Conservation (phyloP, 768 basidiomycete genomes). For the Kwoniella pini region DNA sequence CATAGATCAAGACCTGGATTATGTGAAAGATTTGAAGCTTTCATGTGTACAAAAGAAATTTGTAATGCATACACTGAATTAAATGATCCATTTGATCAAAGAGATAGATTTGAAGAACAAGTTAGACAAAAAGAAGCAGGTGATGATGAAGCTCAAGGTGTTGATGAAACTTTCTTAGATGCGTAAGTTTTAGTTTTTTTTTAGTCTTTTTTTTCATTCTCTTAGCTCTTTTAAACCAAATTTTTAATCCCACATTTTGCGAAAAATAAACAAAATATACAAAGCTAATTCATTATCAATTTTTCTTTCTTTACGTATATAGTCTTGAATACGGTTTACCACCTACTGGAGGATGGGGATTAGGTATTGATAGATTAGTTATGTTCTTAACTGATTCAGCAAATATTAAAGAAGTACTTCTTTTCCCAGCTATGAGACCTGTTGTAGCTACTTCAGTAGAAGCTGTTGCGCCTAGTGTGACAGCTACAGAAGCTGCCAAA, state of each 20-base stretch:
- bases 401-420: slow-evolving; percentile 93
- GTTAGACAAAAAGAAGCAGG: slow-evolving; percentile 90
- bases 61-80: slow-evolving; percentile 99
- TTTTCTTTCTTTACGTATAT: too few relatives aligned
- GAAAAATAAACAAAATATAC: too few relatives aligned
- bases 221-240: too few relatives aligned
- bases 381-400: slow-evolving; percentile 99
- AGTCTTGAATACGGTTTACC: slow-evolving; percentile 96
- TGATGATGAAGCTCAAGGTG: slow-evolving; percentile 96
- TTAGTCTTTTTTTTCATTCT: too few relatives aligned
- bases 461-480: slow-evolving; percentile 47
- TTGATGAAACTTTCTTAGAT: slow-evolving; percentile 93
- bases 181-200: slow-evolving; percentile 63
- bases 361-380: slow-evolving; percentile 92
- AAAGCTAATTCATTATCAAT: too few relatives aligned
- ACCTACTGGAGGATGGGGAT: slow-evolving; percentile 95
- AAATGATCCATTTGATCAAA: slow-evolving; percentile 85
- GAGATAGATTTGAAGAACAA: slow-evolving; percentile 91
- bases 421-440: slow-evolving; percentile 98
- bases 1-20: slow-evolving; percentile 95
- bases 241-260: too few relatives aligned
- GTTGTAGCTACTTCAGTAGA: slow-evolving; percentile 55
- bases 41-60: slow-evolving; percentile 97
- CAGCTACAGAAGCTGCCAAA: slow-evolving; percentile 45
- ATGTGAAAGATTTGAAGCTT: slow-evolving; percentile 98